phyloP scores from a whole-genome alignment of 129 eudicot genomes.

The Tanacetum coccineum region DNA sequence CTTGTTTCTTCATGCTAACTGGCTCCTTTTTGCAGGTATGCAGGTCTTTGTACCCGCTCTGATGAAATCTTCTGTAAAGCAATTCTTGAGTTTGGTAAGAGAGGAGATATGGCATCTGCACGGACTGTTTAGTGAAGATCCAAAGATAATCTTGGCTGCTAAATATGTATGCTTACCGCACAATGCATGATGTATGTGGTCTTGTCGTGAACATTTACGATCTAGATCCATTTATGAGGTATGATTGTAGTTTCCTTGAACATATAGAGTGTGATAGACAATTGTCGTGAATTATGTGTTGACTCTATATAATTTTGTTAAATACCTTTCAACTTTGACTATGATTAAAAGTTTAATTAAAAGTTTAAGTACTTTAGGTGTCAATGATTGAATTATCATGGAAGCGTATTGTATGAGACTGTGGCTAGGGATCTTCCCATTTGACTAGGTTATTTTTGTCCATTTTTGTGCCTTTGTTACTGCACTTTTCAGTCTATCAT shows the following conservation, averaged over 20 bases:
- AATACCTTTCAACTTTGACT: background rate
- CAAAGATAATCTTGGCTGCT: slow-evolving; percentile 46
- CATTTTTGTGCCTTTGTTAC: slow-evolving; percentile 2
- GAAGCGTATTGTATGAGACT: no score
- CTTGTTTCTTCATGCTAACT: background rate
- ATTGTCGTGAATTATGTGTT: background rate
- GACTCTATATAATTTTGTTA: background rate
- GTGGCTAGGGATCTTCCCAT: no score
- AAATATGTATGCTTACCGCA: slow-evolving; percentile 82
- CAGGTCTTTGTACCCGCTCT: slow-evolving; percentile 43
- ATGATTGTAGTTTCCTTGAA: slow-evolving; percentile 13
- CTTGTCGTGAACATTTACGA: slow-evolving; percentile 71
- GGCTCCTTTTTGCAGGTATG: slow-evolving; percentile 48
- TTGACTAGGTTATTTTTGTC: background rate
- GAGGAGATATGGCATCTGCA: slow-evolving; percentile 74
- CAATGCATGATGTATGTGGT: slow-evolving; percentile 93
- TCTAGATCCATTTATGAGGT: slow-evolving; percentile 94
- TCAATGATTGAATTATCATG: background rate
- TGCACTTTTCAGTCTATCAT: background rate
- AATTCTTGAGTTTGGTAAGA: slow-evolving; percentile 84
- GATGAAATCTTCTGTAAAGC: slow-evolving; percentile 52
- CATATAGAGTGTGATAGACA: background rate
- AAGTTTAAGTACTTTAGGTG: slow-evolving; percentile 8
- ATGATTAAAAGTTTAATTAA: no score
- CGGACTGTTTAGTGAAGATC: slow-evolving; percentile 69